phyloP scores from a whole-genome alignment of 768 basidiomycete species.

The Hygrocybe punicea region DNA sequence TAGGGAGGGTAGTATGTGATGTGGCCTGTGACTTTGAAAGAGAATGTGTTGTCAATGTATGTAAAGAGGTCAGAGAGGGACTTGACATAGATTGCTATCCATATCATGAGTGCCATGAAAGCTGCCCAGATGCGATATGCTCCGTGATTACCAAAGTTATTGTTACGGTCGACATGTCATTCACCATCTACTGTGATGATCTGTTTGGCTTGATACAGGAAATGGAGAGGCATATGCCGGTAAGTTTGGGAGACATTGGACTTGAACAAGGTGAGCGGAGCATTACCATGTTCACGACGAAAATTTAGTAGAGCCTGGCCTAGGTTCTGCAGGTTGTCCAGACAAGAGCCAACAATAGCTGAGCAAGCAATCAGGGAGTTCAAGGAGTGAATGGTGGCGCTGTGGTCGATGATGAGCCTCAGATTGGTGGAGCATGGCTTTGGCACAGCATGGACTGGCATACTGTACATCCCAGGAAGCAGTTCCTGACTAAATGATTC shows the following conservation, averaged over 20 bases:
- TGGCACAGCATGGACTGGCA: constrained; percentile 32
- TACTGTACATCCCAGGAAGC: constrained; percentile 34
- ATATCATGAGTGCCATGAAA: too few relatives aligned
- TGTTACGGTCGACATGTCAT: constrained; percentile 8
- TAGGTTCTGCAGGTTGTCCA: too few relatives aligned
- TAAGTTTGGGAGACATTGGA: too few relatives aligned
- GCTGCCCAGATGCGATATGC: constrained; percentile 21
- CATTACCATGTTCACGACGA: constrained; percentile 11
- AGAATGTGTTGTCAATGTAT: too few relatives aligned
- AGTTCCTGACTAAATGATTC: constrained; percentile 26
- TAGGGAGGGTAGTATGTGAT: constrained; percentile 7
- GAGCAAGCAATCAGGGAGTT: constrained; percentile 37
- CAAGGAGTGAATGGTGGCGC: constrained; percentile 17
- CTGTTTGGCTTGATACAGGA: constrained; percentile 31
- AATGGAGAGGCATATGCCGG: constrained; percentile 33
- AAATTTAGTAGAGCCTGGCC: too few relatives aligned
- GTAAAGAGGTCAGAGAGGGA: too few relatives aligned
- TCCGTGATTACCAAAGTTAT: constrained; percentile 14
- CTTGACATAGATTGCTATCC: too few relatives aligned
- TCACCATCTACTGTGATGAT: constrained; percentile 9
- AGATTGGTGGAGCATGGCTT: too few relatives aligned
- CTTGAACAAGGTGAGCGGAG: constrained; percentile 31
- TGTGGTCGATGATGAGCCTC: constrained; percentile 45
- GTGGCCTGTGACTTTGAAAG: constrained; percentile 37
- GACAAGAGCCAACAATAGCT: too few relatives aligned